phyloP scores from a whole-genome alignment of 805 yeast genomes.

The Maudiozyma bulderi region DNA sequence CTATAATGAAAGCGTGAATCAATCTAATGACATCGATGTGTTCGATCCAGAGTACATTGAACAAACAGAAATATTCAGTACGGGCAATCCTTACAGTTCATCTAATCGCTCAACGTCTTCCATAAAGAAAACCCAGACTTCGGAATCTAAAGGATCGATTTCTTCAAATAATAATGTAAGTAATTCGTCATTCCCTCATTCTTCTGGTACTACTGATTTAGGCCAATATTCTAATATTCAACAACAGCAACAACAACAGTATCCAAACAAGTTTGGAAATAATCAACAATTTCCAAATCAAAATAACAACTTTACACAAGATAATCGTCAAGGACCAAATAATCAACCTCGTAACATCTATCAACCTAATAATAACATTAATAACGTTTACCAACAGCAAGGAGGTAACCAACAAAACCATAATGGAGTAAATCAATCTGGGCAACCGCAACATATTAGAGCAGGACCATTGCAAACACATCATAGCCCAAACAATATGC shows the following conservation, averaged over 20 bases:
- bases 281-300: background rate
- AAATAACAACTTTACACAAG: background rate
- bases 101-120: background rate
- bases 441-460: background rate
- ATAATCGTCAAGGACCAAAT: background rate
- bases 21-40: conserved; percentile 11
- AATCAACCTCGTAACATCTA: background rate
- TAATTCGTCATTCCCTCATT: background rate
- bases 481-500: background rate
- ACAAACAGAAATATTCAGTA: conserved; percentile 21
- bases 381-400: background rate
- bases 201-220: background rate
- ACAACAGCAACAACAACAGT: background rate
- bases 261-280: background rate
- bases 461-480: background rate
- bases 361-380: background rate
- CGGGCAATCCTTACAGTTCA: conserved; percentile 17
- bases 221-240: background rate
- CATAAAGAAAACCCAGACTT: background rate
- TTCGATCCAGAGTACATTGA: conserved; percentile 26
- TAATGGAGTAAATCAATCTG: background rate
- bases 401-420: background rate
- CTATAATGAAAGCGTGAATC: background rate
- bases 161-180: background rate
- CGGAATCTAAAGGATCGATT: background rate